Base-by-base conservation (phyloP, 805 yeast genomes). In the Lipomyces yamadae region DNA sequence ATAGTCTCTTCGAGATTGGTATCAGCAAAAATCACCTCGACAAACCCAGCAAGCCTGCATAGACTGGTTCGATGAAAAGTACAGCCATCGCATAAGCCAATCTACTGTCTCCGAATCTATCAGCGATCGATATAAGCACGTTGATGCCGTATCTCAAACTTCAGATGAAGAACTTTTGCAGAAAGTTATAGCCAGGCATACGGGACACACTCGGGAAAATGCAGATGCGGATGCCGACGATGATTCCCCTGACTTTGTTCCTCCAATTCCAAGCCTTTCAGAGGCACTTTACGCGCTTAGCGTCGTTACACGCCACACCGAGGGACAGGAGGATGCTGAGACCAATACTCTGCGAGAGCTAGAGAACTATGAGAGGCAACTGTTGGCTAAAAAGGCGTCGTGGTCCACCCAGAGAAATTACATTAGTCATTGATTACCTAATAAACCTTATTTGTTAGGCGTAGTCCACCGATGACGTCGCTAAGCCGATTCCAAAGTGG, bases 111-210 rank as follows among this genome's bases (percentile, higher is more conserved):
- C 29, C 10, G 29, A 50, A 50, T 24, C 29, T 50, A 2, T 50
- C 54, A n/a, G 54, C 54, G 29, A 50, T 50, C 54, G 29, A 50
- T 50, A 10, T 50, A 15, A n/a, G 54, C 29, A 45, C 13, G 3
- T 45, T 45, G 6, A 45, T 45, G 2, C 52, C 54, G 32, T 50
- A 7, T 50, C 54, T 29, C 32, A 50, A 50, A 29, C 54, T 50
- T 50, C 54, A 50, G 54, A 50, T 50, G 54, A 50, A 50, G 54
- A 50, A 6, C 54, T 50, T 50, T 32, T 50, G 54, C 54, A 50
- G 54, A 1, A 50, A 50, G 11, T 50, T 50, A 50, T 50, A 50
- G 29, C 54, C 54, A 50, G 29, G 2, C 54, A 50, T 50, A 50
- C 54, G 54, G 54, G 54, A 50, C 54, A 50, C 2, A 50, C 45